Evolutionary conservation across 2,329 filamentous ascomycete genomes (phyloP), one percentile per base, ranked within the genome.

Genomic region (Teratosphaeria destructans): DNA sequence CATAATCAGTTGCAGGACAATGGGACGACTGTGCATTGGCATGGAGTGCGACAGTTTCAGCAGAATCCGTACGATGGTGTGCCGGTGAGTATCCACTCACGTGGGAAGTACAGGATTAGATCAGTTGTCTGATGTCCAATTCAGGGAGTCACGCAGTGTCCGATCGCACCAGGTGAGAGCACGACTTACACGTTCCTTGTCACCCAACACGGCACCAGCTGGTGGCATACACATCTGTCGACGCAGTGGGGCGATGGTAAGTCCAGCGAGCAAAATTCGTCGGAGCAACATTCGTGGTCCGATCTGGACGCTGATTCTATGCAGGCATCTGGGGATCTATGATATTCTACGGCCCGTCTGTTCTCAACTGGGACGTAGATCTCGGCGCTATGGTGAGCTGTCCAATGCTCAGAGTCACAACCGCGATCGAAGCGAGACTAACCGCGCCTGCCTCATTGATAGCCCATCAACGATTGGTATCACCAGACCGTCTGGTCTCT

Each of bases 261-360:
- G 64, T n/a, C 49, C 74, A 29, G 75, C 77, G 19, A 19, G 19
- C 19, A 19, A 19, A 19, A 19, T 19, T 19, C 19, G 19, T 19
- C 19, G 19, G 59, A 67, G 71, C 35, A 61, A 76, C 4, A 55
- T 77, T 7, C 78, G 78, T 60, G 76, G 75, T 11, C 70, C 75
- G 3, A 86, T 89, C 61, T 75, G 81, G 19, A 75, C 87, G 0
- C 65, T 89, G 7, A 80, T 87, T 71, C 71, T 89, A 5, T 83
- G 82, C 29, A 86, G 89, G 64, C 83, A 87, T 70, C 88, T 61
- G 71, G 37, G 75, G 74, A 8, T 63, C 71, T 0, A 73, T 77
- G 3, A 65, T 75, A 8, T 75, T 77, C 58, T 63, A 74, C 53
- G 75, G 73, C 3, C 74, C 74, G 12, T 66, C 71, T 8, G 72